Conservation (phyloP, 2,329 filamentous ascomycete species). For the Blastomyces emzantsi region DNA sequence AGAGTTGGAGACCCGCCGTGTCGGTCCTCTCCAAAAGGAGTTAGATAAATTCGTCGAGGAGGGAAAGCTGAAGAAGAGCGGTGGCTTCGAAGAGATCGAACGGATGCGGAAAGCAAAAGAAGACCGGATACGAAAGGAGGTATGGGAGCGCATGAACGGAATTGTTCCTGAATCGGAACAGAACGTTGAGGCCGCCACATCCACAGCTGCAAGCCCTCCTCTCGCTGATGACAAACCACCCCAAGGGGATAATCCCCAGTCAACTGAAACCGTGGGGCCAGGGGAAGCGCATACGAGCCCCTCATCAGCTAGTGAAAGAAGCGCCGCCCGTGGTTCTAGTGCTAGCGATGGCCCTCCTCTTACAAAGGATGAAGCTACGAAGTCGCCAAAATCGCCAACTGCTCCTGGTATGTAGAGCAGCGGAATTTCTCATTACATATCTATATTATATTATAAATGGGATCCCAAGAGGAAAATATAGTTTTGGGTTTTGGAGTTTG, state of each 20-base stretch:
- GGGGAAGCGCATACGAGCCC: background rate
- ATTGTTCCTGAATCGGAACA: slow-evolving; percentile 43
- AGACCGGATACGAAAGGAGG: slow-evolving; percentile 73
- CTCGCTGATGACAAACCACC: background rate
- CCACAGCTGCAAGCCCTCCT: background rate
- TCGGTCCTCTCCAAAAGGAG: slow-evolving; percentile 76
- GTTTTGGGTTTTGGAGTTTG: background rate
- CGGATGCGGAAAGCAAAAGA: slow-evolving; percentile 75
- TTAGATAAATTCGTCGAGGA: slow-evolving; percentile 77
- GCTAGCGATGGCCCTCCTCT: background rate
- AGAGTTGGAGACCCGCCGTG: slow-evolving; percentile 67
- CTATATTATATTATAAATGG: background rate
- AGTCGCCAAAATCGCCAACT: slow-evolving; percentile 4
- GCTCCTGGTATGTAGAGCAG: slow-evolving; percentile 16
- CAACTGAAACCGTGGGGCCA: background rate
- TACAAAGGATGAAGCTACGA: background rate
- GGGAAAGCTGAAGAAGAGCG: slow-evolving; percentile 89
- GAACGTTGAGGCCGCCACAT: slow-evolving; percentile 19
- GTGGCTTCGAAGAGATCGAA: slow-evolving; percentile 90
- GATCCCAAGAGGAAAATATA: background rate
- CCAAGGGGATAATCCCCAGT: background rate
- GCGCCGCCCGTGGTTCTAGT: background rate
- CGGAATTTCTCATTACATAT: background rate
- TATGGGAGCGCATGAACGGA: slow-evolving; percentile 46
- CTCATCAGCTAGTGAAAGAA: background rate